Evolutionary conservation across 2,329 filamentous ascomycete genomes (phyloP), one percentile per base, ranked within the genome.

Genomic region (Fusarium sp.): DNA sequence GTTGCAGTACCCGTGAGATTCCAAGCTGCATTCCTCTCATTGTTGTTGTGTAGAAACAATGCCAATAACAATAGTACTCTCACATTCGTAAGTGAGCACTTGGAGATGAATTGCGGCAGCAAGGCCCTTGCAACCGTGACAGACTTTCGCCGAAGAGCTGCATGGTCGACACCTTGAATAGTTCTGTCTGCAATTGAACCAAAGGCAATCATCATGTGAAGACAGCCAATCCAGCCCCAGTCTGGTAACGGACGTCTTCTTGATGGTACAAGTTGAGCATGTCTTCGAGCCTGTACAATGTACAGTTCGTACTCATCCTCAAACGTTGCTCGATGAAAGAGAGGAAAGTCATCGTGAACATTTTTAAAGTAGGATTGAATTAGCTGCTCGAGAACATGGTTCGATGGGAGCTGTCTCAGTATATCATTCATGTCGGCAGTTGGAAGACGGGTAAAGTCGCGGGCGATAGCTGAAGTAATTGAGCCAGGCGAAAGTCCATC

Each of bases 1-100:
- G 76, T 81, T 1, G 80, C 80, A 2, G 80, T 79, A 3, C 80
- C 80, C 1, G 78, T 76, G 0, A 81, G 74, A 20, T 82, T 82
- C 80, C 80, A 82, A 0, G 81, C 80, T 2, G 81, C 82, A 33
- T 83, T 83, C 8, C 82, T 73, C 57, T 83, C 82, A 62, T 83
- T 82, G 38, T 81, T 81, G 38, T 83, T 83, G 51, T 83, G 82
- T 2, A 83, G 66, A 55, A 82, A 83, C 1, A 83, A 60, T 1
- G 80, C 71, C 40, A 75, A 55, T 1, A 75, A 16, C 0, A 75
- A 1, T 4, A 75, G 10, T 1, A 75, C 73, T 1, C 73, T 44
- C 1, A 75, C 71, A 6, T 75, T 75, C 0, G 56, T 62, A 3
- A 75, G 64, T 1, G 70, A 72, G 1, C 73, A 75, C 17, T 74